Evolutionary conservation across 148 eudicot species (phyloP).

Genomic region (Rhododendron ferrugineum): DNA sequence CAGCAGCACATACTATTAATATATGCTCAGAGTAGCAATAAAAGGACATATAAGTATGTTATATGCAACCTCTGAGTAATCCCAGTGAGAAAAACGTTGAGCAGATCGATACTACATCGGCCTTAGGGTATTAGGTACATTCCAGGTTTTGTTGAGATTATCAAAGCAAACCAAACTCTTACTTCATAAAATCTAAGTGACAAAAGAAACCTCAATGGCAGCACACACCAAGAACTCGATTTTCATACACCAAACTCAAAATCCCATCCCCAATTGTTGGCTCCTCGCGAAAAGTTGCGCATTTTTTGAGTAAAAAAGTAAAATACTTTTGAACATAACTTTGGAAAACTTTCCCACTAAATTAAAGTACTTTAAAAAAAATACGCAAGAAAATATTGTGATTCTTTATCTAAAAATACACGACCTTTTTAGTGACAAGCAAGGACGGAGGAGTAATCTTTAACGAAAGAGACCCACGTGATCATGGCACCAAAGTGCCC

Average conservation of each 20-base stretch:
- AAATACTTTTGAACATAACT: background rate
- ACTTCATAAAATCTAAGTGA: background rate
- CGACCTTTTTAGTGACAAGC: background rate
- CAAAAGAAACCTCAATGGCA: background rate
- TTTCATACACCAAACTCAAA: background rate
- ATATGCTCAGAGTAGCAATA: background rate
- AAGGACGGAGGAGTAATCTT: background rate
- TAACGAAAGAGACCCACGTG: background rate
- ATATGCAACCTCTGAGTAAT: background rate
- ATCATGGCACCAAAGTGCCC: background rate
- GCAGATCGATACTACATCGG: background rate
- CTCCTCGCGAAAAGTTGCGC: background rate
- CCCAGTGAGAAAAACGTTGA: too few relatives aligned
- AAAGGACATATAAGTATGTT: background rate
- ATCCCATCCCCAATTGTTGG: background rate
- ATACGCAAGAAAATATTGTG: background rate
- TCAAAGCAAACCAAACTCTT: background rate
- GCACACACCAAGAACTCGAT: background rate
- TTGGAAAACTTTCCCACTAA: background rate
- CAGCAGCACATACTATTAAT: background rate
- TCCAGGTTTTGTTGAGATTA: background rate
- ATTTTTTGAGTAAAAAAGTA: background rate
- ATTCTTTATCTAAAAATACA: background rate
- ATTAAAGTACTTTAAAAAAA: background rate
- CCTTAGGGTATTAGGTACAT: background rate